Conservation (phyloP, 1,284 basidiomycete genomes). For the Apiotrichum sp. region DNA sequence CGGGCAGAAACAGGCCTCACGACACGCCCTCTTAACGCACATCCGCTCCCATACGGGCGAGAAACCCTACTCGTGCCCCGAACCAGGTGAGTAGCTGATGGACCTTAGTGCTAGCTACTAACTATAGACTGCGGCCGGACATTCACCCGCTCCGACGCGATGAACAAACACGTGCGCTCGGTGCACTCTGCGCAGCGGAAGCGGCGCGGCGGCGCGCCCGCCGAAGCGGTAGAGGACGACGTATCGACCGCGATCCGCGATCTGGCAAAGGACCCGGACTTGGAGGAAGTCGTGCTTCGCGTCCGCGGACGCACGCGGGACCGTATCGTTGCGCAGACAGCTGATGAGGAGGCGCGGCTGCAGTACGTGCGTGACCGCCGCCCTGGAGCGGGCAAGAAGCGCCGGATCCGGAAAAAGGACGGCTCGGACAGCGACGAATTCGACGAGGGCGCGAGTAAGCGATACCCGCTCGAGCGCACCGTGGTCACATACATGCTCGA, state of each 20-base stretch:
- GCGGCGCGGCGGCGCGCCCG: background rate
- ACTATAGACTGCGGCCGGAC: constrained; percentile 81
- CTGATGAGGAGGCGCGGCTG: constrained; percentile 13
- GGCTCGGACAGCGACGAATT: constrained; percentile 18
- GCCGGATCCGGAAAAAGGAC: constrained; percentile 9
- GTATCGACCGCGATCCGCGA: constrained; percentile 12
- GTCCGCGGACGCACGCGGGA: constrained; percentile 9
- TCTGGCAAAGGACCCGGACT: constrained; percentile 17
- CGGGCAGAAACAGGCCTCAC: constrained; percentile 34
- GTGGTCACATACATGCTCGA: constrained; percentile 18
- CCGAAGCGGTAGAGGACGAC: constrained; percentile 11
- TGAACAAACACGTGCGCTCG: constrained; percentile 52
- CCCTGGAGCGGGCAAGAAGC: constrained; percentile 11
- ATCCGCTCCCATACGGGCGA: constrained; percentile 96
- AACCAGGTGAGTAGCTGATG: constrained; percentile 39
- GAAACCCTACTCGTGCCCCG: constrained; percentile 86
- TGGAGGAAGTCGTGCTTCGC: constrained; percentile 16
- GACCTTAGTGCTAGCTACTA: background rate
- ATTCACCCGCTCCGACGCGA: constrained; percentile 93
- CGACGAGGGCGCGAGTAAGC: constrained; percentile 21
- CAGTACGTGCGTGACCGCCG: constrained; percentile 16
- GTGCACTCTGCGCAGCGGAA: constrained; percentile 18
- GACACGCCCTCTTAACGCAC: constrained; percentile 51
- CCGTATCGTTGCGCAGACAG: constrained; percentile 2
- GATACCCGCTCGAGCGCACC: constrained; percentile 17